Evolutionary conservation across 140 eudicot genomes (phyloP), one percentile per base, ranked within the genome.

Genomic region (Cichorium intybus): DNA sequence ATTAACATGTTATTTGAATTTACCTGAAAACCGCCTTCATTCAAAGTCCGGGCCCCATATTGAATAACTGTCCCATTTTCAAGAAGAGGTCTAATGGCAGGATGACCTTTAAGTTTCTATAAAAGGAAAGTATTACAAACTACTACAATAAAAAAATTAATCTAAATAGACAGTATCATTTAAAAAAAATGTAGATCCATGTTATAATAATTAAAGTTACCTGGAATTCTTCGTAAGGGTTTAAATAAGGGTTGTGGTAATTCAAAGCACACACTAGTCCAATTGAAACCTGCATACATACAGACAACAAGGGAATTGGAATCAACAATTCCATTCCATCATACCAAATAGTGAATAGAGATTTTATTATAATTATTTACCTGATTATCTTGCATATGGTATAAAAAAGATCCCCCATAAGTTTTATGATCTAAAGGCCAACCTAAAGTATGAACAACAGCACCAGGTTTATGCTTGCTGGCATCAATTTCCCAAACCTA

Each of bases 1-100:
- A n/a, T n/a, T n/a, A n/a, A n/a, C n/a, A n/a, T n/a, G n/a, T n/a
- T n/a, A n/a, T n/a, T n/a, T n/a, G n/a, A n/a, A n/a, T n/a, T n/a
- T n/a, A 93, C 99, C 99, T 93, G 99, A 79, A 81, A 88, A 63
- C 99, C 99, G 72, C 99, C 99, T 88, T 93, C 99, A 66, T 93
- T 93, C 54, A 93, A 80, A 45, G 99, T 81, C 14, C 99, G 95
- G 46, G 99, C 99, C 68, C 99, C 99, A 79, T 93, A 93, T 31
- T 93, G 94, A 47, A 93, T 77, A 45, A 81, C 95, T 15, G 83
- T 84, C 29, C 99, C 99, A 58, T 93, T 84, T 82, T 93, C 94
- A 55, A 93, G 95, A 60, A 93, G 82, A 67, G 90, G 80, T 55
- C 78, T 81, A 59, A 93, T 88, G 33, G 95, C 82, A 54, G 99